Evolutionary conservation across 345 rosid species (phyloP).

Genomic region (Euphorbia tirucalli): DNA sequence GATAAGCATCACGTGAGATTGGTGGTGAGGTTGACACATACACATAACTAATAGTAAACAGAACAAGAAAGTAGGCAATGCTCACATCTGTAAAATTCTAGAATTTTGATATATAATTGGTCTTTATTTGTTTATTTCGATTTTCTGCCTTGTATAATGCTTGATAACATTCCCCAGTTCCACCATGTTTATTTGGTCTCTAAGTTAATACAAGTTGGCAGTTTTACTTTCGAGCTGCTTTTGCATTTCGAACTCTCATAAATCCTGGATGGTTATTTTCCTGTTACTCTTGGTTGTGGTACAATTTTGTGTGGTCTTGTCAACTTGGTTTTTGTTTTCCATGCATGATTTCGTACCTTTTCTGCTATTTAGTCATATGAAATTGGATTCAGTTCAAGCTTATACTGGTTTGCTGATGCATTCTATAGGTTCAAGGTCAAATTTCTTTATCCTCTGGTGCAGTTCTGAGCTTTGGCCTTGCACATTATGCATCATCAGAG

Average conservation of each 20-base stretch:
- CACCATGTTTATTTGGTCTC: neutral
- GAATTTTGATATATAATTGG: neutral
- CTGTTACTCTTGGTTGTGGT: neutral
- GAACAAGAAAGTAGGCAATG: neutral
- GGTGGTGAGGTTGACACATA: neutral
- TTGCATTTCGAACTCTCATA: neutral
- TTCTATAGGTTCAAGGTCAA: conserved; percentile 59
- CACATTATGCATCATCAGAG: conserved; percentile 55
- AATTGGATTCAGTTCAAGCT: neutral
- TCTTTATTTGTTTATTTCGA: neutral
- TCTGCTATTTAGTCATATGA: neutral
- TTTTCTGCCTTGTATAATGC: neutral
- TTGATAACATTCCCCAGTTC: neutral
- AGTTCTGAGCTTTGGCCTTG: conserved; percentile 61
- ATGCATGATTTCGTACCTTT: neutral
- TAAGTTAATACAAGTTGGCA: neutral
- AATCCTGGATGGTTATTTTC: neutral
- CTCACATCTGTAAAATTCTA: neutral
- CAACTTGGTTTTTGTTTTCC: neutral
- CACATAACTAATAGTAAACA: neutral
- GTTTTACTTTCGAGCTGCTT: neutral
- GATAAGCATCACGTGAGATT: neutral
- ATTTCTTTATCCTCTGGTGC: conserved; percentile 47
- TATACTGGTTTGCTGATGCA: neutral
- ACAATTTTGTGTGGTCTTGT: neutral